Base-by-base conservation (phyloP, 352 stramenopile genomes). In the Discostella stelligera region DNA sequence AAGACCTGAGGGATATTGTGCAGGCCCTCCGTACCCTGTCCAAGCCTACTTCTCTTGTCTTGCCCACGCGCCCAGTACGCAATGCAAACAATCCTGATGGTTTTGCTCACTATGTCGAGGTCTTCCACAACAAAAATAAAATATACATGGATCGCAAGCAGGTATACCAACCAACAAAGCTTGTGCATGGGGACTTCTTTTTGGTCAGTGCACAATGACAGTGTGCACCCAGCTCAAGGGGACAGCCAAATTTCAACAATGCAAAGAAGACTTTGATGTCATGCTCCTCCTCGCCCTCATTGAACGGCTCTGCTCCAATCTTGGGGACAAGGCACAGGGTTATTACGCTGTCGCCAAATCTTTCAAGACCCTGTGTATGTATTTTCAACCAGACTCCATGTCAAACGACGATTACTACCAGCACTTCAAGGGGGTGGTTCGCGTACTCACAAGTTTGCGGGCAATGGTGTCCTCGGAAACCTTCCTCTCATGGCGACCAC, bases 291-390 rank as follows among this genome's bases (percentile, higher is more conserved):
- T 39, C 30, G 54, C 21, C 8, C 16, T 39, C 0, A 66, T 66
- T 23, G 25, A 66, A 18, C 2, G 39, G 4, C 16, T 52, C 0
- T 66, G 58, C 58, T 66, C 30, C 14, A 23, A 20, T 20, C 52
- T 54, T 18, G 58, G 52, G 4, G 21, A n/a, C 4, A 39, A 66
- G 10, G 30, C n/a, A 11, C 39, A 52, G 32, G 52, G 41, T 5
- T 49, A 37, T 44, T 54, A 39, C 14, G 37, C 58, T 4, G 20
- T 53, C 0, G 18, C 44, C 14, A 18, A 27, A 0, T 39, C 41
- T 3, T 30, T 54, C 32, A 66, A 66, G n/a, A 54, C 50, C 21
- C 44, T 66, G 1, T 27, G 18, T 37, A 54, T 52, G 2, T 66
- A 53, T 37, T 66, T 39, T 37, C 58, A 66, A 30, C 32, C 7